These are phyloP conservation scores for Ophiobolus disseminans DNA, from an alignment of 2,329 filamentous ascomycete genomes.

Conservation along the genomic window DNA sequence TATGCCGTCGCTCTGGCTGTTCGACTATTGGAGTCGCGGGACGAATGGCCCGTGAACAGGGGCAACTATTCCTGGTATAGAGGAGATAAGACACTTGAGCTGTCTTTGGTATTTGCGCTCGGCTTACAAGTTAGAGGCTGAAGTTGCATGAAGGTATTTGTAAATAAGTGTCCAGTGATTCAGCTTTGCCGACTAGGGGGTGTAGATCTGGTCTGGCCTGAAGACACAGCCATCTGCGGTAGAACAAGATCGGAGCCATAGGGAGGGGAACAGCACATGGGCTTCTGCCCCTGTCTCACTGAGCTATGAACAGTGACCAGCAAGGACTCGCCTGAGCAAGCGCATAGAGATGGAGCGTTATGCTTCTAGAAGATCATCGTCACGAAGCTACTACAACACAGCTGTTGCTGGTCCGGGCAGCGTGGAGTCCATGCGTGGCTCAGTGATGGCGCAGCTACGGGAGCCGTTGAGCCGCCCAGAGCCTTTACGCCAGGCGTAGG, in stretches of 20 bases:
- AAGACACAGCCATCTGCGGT: not conserved
- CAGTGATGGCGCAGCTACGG: constrained; percentile 27
- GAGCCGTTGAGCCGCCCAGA: constrained; percentile 11
- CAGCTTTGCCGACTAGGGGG: constrained; percentile 1
- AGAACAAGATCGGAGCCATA: not conserved
- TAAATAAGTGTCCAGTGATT: constrained; percentile 2
- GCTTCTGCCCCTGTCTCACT: not conserved
- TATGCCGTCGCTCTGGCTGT: not conserved
- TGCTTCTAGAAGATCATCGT: not conserved
- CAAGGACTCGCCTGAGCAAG: not conserved
- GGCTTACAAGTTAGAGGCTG: constrained; percentile 3
- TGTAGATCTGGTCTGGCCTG: not conserved
- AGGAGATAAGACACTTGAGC: constrained; percentile 2
- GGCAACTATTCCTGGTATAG: constrained; percentile 4
- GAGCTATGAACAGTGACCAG: not conserved
- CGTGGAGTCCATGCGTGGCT: constrained; percentile 8
- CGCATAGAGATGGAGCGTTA: not conserved
- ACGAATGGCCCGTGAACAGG: constrained; percentile 2
- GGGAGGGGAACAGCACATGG: too few relatives aligned
- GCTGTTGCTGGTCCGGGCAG: not conserved
- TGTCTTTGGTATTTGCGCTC: not conserved
- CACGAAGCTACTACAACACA: not conserved
- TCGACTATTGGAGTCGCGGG: constrained; percentile 5
- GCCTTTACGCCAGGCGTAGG: constrained; percentile 27
- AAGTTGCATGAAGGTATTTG: constrained; percentile 4